These are phyloP conservation scores for Wickerhamomyces queroliae DNA, from an alignment of 805 yeast species.

Conservation along the genomic window DNA sequence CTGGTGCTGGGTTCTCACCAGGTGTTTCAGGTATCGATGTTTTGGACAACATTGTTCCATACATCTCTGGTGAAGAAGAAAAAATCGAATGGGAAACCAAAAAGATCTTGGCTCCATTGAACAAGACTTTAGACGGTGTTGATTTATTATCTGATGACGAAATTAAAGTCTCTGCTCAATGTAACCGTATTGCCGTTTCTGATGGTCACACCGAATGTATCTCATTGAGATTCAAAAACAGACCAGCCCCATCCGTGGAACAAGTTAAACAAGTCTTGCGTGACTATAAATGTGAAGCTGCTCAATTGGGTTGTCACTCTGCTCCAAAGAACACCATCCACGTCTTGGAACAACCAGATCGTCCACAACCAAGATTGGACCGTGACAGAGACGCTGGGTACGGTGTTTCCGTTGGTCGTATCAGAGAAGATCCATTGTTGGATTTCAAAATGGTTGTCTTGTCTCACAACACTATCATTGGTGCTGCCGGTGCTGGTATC, in stretches of 20 bases:
- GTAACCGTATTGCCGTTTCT: constrained; percentile 94
- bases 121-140: constrained; percentile 47
- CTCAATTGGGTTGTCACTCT: constrained; percentile 72
- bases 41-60: constrained; percentile 91
- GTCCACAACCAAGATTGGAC: constrained; percentile 98
- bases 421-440: constrained; percentile 88
- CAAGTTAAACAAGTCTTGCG: constrained; percentile 65
- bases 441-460: constrained; percentile 96
- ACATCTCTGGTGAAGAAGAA: constrained; percentile 94
- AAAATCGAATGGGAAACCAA: constrained; percentile 98
- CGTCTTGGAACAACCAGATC: constrained; percentile 82
- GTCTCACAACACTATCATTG: constrained; percentile 95
- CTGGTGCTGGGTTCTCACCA: constrained; percentile 98
- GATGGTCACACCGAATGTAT: constrained; percentile 98
- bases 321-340: constrained; percentile 93
- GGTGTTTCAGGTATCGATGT: constrained; percentile 96
- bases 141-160: constrained; percentile 58
- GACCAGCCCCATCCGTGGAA: constrained; percentile 82
- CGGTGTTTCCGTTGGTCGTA: constrained; percentile 92
- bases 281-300: constrained; percentile 81
- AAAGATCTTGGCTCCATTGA: constrained; percentile 74
- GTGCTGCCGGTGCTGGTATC: constrained; percentile 98
- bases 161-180: constrained; percentile 87
- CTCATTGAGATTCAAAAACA: constrained; percentile 72
- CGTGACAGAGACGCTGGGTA: constrained; percentile 91